Conservation (phyloP, 257 asterid genomes). For the Solanum verrucosum region DNA sequence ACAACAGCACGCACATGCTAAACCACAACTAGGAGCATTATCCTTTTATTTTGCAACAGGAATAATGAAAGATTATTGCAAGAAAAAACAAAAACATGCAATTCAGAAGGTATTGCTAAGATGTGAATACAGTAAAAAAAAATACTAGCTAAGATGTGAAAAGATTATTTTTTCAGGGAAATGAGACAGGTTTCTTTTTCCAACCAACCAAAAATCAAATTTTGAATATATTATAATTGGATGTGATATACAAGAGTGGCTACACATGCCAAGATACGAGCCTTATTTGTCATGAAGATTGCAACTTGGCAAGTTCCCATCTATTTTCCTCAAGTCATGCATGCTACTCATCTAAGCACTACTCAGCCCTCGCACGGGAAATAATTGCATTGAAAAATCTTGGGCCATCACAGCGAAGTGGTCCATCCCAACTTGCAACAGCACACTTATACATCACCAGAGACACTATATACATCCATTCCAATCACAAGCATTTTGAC, state of each 20-base stretch:
- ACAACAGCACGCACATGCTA: background rate
- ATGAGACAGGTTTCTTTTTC: too few relatives aligned
- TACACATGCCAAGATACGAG: background rate
- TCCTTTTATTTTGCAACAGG: background rate
- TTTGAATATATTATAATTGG: background rate
- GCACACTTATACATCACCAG: background rate
- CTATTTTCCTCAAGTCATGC: background rate
- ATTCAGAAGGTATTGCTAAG: background rate
- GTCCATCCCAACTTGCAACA: background rate
- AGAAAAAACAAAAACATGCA: background rate
- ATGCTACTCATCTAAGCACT: background rate
- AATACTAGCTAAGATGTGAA: background rate
- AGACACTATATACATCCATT: background rate
- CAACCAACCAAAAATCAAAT: background rate
- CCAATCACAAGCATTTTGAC: background rate
- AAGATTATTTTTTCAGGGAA: background rate
- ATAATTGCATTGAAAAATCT: background rate
- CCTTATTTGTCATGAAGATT: background rate
- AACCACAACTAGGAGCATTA: background rate
- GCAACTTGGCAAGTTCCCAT: background rate
- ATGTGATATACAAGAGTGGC: background rate
- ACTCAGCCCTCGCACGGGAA: background rate
- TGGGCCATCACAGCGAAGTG: background rate
- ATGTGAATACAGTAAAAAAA: background rate
- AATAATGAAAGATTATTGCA: background rate